Evolutionary conservation across 2,329 filamentous ascomycete species (phyloP).

Genomic region (Epichloe baconii): DNA sequence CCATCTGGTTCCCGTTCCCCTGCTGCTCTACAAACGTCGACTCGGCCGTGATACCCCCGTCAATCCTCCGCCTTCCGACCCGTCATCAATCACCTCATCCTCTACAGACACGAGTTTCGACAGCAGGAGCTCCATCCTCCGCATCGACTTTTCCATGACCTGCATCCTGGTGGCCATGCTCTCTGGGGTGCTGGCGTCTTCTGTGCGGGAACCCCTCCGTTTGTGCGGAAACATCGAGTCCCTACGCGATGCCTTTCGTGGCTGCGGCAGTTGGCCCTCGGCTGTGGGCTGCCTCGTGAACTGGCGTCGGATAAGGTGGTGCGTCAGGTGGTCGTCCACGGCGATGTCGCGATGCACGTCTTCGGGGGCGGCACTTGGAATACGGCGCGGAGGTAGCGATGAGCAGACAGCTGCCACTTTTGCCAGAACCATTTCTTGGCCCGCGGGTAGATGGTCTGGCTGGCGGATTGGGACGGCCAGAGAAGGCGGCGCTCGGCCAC

Average conservation of each 20-base stretch:
- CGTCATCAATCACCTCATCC: conserved; percentile 15
- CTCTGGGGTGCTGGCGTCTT: conserved; percentile 28
- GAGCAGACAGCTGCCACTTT: conserved; percentile 53
- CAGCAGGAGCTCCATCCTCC: conserved; percentile 35
- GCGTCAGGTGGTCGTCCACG: conserved; percentile 45
- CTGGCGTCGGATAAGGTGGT: conserved; percentile 44
- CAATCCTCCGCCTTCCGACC: conserved; percentile 15
- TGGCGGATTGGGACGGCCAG: conserved; percentile 32
- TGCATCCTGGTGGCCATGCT: conserved; percentile 32
- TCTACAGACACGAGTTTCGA: conserved; percentile 21
- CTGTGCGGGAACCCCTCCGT: conserved; percentile 34
- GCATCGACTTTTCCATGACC: conserved; percentile 36
- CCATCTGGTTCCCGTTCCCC: background rate
- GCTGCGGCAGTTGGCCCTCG: conserved; percentile 13
- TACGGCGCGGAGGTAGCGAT: conserved; percentile 59
- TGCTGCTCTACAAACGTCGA: conserved; percentile 15
- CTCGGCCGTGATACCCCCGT: conserved; percentile 16
- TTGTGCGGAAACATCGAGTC: conserved; percentile 45
- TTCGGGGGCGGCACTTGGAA: conserved; percentile 57
- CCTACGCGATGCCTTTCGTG: conserved; percentile 28
- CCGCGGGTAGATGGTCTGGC: conserved; percentile 10
- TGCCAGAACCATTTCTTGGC: conserved; percentile 46
- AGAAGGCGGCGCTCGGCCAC: conserved; percentile 56
- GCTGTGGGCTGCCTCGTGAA: conserved; percentile 34
- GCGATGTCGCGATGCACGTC: conserved; percentile 42